Base-by-base conservation (phyloP, 2,329 filamentous ascomycete species). In the Diaporthe citri region DNA sequence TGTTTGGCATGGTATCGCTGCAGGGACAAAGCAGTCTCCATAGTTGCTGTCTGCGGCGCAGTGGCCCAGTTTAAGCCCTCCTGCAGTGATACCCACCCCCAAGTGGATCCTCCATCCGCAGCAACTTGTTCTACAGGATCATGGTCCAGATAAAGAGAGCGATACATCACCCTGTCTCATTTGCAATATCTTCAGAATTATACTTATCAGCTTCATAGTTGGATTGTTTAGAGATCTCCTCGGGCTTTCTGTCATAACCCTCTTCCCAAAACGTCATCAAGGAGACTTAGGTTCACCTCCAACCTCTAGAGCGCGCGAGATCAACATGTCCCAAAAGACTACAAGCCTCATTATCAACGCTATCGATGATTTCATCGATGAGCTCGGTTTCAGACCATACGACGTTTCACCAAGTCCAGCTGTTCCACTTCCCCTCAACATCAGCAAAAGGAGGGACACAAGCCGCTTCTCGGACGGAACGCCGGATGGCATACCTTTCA, bases 1-100 rank as follows among this genome's bases (percentile, higher is more conserved):
- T 64, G 41, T 64, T 31, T 25, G 41, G 17, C 41, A 43, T 64
- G 41, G 60, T 43, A 22, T 46, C 60, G 25, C 59, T 46, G 41
- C 60, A 64, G 60, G 59, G 60, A 64, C 60, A 64, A 31, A 48
- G 41, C 3, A 4, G 20, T 64, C 60, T 64, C 60, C 60, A 64
- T 48, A 64, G 34, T 64, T 48, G 17, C 31, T 8, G 60, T 48
- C 60, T 64, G 59, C 59, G 59, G 39, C 60, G 59, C 59, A 62
- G 36, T 31, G 9, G 51, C 52, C 8, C 39, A 46, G 60, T 28
- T 64, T 9, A 31, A 64, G 60, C 41, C 60, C 17, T 31, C 60
- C 60, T 48, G 41, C 60, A 48, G 41, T 48, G 25, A 25, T 28
- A 46, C 60, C 60, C 60, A 64, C 60, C 41, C 15, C 22, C 15